Evolutionary conservation across 805 yeast species (phyloP), one percentile per base, ranked within the genome.

Genomic region (Ascoidea rubescens): DNA sequence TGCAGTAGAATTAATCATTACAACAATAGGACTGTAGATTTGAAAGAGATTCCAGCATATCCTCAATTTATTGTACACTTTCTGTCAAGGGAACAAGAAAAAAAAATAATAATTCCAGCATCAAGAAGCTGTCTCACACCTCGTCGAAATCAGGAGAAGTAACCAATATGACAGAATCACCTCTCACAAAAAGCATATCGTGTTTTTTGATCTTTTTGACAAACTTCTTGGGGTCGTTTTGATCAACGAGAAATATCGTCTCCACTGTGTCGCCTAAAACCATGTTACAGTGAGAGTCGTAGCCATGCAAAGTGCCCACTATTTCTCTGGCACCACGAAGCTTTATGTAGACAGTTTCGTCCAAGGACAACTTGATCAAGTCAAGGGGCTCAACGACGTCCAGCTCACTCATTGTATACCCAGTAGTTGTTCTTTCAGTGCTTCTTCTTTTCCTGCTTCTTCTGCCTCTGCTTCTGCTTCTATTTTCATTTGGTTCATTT

Each of bases 251-350:
- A 64, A 78, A 87, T 45, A 90, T 80, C 1, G 85, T 86, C 64
- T 93, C 99, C 52, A 75, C 77, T 5, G 96, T 96, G 60, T 93
- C 95, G 59, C 97, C 88, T 56, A 93, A 75, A 45, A 93, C 96
- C 74, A 93, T 79, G 65, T 95, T 93, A 69, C 98, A 93, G 68
- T 91, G 99, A 49, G 95, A 85, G 68, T 91, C 99, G 68, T 87
- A 91, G 1, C 96, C 88, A 78, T 74, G 52, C 2, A 16, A 43
- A 33, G 32, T 82, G 4, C 99, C 99, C 32, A 79, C 78, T 69
- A 93, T 77, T 64, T 91, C 96, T 61, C 99, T 78, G 57, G 93
- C 91, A 21, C 96, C 98, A 65, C 98, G 82, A 55, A 93, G 77
- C 64, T 93, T 93, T 53, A 93, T 91, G 62, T 79, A 79, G 30